Percentiles rank a stretch among this genome's conserved stretches.
phyloP scores from a whole-genome alignment of 164 flowering plant species.

The Tinospora cordifolia region DNA sequence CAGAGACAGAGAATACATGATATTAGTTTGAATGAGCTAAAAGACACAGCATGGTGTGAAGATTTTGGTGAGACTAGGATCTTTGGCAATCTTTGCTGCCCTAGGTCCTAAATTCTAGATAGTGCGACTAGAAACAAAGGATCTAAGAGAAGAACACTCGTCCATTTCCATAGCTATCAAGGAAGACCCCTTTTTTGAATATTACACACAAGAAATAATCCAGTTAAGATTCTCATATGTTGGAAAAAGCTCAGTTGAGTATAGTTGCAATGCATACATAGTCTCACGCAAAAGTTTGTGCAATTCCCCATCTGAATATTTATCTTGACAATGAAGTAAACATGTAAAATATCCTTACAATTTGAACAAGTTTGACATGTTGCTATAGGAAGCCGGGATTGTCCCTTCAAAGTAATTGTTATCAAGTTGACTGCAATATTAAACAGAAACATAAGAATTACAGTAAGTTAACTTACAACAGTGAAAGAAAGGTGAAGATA shows the following conservation, averaged over 20 bases:
- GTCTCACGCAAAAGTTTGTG: neutral
- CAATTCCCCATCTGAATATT: neutral
- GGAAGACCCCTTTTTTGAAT: neutral
- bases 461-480: neutral
- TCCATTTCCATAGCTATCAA: neutral
- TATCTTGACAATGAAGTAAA: neutral
- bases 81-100: no score
- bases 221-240: neutral
- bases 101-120: no score
- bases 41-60: neutral
- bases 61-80: no score
- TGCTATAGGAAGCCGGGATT: conserved; percentile 33
- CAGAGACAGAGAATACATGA: neutral
- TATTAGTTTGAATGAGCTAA: neutral
- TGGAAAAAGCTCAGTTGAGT: no score
- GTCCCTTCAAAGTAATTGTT: conserved; percentile 33
- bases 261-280: neutral
- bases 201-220: neutral
- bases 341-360: conserved; percentile 23
- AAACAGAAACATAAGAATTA: neutral
- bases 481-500: neutral
- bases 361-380: conserved; percentile 30
- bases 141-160: neutral
- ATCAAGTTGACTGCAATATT: conserved; percentile 29
- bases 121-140: neutral